These are phyloP conservation scores for Penicillium sp. DNA, from an alignment of 2,329 filamentous ascomycete species.

Conservation along the genomic window DNA sequence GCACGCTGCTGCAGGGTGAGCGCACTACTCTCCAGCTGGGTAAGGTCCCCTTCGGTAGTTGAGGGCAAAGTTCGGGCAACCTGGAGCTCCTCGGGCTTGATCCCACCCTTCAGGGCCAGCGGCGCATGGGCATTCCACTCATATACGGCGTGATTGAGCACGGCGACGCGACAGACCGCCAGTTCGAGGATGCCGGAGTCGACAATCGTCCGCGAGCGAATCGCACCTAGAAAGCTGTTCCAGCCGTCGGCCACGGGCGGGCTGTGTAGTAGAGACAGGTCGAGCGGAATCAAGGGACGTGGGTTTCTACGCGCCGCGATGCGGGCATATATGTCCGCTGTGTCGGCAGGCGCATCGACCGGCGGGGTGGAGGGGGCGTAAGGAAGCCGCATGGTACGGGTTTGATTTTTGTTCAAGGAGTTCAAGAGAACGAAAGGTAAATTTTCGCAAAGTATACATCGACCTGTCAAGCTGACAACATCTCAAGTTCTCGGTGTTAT, in stretches of 20 bases:
- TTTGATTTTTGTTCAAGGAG: not conserved
- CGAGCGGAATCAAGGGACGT: conserved; percentile 68
- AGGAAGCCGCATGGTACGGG: conserved; percentile 22
- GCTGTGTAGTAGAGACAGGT: conserved; percentile 69
- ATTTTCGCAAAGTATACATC: not conserved
- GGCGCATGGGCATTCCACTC: conserved; percentile 80
- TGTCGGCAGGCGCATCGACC: conserved; percentile 18
- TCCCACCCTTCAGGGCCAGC: conserved; percentile 46
- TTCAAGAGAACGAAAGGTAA: not conserved
- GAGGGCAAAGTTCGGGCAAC: conserved; percentile 51
- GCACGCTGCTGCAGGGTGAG: conserved; percentile 61
- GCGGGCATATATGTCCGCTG: conserved; percentile 25
- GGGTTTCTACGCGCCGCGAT: conserved; percentile 44
- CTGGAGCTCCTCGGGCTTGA: conserved; percentile 45
- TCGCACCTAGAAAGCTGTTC: conserved; percentile 55
- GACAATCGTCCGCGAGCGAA: conserved; percentile 50
- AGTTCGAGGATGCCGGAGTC: conserved; percentile 61
- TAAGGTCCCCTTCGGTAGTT: conserved; percentile 31
- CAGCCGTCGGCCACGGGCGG: conserved; percentile 69
- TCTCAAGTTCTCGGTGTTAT: not conserved
- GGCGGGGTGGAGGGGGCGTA: conserved; percentile 24
- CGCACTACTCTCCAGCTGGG: conserved; percentile 30
- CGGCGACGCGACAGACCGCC: conserved; percentile 74
- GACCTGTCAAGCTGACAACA: not conserved
- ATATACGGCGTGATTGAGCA: conserved; percentile 74